Conservation (phyloP, 2,329 filamentous ascomycete genomes). For the Curvularia eragrostidis region DNA sequence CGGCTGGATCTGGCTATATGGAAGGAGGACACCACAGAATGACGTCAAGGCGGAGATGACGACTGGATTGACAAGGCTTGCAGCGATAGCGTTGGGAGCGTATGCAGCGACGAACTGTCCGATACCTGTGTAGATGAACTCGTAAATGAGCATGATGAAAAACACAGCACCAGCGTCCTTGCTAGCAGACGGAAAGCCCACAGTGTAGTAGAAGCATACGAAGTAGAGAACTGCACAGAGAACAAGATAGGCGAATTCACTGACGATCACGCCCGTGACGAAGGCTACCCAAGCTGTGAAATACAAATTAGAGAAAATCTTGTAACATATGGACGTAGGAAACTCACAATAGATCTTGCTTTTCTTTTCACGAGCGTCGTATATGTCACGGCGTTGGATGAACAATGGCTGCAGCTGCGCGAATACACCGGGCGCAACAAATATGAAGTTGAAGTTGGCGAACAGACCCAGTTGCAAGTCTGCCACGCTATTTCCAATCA, state of each 20-base stretch:
- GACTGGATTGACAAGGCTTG: conserved; percentile 57
- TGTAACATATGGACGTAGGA: background rate
- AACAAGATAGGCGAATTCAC: conserved; percentile 70
- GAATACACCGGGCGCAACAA: conserved; percentile 47
- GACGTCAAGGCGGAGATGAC: conserved; percentile 21
- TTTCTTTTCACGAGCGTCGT: conserved; percentile 64
- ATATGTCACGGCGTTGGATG: conserved; percentile 53
- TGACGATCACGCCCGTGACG: conserved; percentile 70
- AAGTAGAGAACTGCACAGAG: conserved; percentile 68
- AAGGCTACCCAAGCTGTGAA: conserved; percentile 68
- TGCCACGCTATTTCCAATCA: conserved; percentile 25
- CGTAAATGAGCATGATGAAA: conserved; percentile 54
- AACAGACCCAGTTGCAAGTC: conserved; percentile 53
- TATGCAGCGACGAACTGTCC: conserved; percentile 62
- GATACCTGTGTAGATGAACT: conserved; percentile 50
- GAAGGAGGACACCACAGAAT: conserved; percentile 64
- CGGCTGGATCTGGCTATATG: conserved; percentile 65
- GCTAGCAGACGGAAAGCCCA: conserved; percentile 32
- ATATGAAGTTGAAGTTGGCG: conserved; percentile 57
- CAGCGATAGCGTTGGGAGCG: conserved; percentile 51
- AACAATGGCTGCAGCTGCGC: conserved; percentile 52
- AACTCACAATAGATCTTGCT: conserved; percentile 67
- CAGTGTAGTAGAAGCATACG: conserved; percentile 68
- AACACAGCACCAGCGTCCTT: conserved; percentile 61
- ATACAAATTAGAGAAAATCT: background rate